Percentiles rank a stretch among this genome's conserved stretches.
phyloP scores from a whole-genome alignment of 2,329 filamentous ascomycete species.

The Fusarium heterosporum region DNA sequence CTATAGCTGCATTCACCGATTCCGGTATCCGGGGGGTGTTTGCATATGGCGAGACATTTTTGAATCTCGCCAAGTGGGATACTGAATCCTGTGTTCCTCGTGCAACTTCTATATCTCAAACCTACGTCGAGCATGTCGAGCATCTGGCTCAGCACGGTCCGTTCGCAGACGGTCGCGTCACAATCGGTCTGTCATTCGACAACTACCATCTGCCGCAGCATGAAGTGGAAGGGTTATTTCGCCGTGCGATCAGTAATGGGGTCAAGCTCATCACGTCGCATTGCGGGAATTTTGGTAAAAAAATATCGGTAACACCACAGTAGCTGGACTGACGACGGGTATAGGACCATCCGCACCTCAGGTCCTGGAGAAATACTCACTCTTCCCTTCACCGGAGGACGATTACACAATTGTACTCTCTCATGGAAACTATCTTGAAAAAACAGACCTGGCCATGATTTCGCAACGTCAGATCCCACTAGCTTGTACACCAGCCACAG shows the following conservation, averaged over 20 bases:
- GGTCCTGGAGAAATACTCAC: background rate
- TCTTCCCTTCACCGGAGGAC: background rate
- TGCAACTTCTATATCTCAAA: background rate
- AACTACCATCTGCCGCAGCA: background rate
- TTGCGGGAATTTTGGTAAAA: background rate
- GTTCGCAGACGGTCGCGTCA: no score
- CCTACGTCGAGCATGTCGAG: background rate
- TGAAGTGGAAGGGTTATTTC: background rate
- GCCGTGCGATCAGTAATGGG: background rate
- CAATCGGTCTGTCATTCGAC: no score
- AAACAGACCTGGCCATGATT: background rate
- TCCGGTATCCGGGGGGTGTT: background rate
- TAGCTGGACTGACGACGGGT: background rate
- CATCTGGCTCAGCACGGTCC: background rate
- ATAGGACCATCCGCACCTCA: background rate
- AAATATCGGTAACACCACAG: background rate
- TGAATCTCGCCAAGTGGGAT: constrained; percentile 1
- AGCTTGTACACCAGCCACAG: background rate
- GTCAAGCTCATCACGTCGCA: background rate
- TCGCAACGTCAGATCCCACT: background rate
- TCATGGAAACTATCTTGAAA: background rate
- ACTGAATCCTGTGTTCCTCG: background rate
- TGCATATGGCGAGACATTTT: background rate
- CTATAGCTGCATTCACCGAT: background rate
- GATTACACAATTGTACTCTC: background rate